Evolutionary conservation across 2,329 filamentous ascomycete species (phyloP), one percentile per base, ranked within the genome.

Genomic region (Cladosporium phlei): DNA sequence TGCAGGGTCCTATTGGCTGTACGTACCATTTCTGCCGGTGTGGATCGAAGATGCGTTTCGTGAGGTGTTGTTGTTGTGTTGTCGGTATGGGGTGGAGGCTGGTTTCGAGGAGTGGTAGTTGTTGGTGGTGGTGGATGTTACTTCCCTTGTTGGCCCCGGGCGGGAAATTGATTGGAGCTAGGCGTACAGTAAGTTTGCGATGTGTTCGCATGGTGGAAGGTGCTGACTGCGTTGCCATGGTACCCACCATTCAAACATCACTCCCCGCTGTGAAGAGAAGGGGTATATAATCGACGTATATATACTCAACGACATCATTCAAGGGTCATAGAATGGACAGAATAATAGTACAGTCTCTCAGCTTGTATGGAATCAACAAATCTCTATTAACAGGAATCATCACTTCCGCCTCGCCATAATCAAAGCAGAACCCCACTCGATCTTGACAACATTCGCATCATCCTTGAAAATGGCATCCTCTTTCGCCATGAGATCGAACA

Each of bases 351-450:
- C 37, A 29, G 14, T 9, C 25, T 10, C 17, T 19, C 35, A 8
- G 11, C 10, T 33, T 12, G 20, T 20, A 9, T 2, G n/a, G 19
- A 38, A 30, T 21, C 42, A 32, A 24, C 27, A 38, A 34, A 21
- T 47, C 28, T n/a, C n/a, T n/a, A n/a, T 33, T 12, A 33, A 11
- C 17, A 6, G n/a, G 19, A 38, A 30, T 21, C 42, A 32, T 32
- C 27, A 38, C 44, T 28, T 47, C 28, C 37, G 27, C 27, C 72
- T 73, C 12, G 78, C 78, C 68, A 83, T 67, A 33, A 84, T 58
- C 38, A 84, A 66, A 29, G 73, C 76, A 49, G 74, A 81, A 0
- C 79, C 80, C 80, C 80, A 83, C 53, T 82, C 77, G 40, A 72
- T 72, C 49, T 78, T 73, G 8, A 82, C 71, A 55, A 77, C 69